A percentile compares a stretch with the other conserved stretches of the same genome.
Conservation (phyloP, 345 rosid species). For the thale cress (Arabidopsis thaliana) region TAIR10.1 NC_003075.7:15086001-15086500, state of each 20-base stretch:
- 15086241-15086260: slow-evolving; percentile 22
- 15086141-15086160: slow-evolving; percentile 22
- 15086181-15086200: slow-evolving; percentile 3
- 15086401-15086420: slow-evolving; percentile 70
- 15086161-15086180: not conserved
- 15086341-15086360: slow-evolving; percentile 29
- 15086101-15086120: not conserved
- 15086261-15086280: slow-evolving; percentile 11
- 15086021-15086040: not conserved
- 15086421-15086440: slow-evolving; percentile 90
- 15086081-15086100: not conserved
- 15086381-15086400: slow-evolving; percentile 60
- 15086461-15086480: slow-evolving; percentile 12
- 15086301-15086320: slow-evolving; percentile 17
- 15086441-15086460: slow-evolving; percentile 74
- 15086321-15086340: not conserved
- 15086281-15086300: slow-evolving; percentile 1
- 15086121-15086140: slow-evolving; percentile 1
- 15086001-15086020: not conserved
- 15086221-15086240: not conserved
- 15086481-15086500: not conserved
- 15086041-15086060: not conserved
- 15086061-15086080: not conserved
- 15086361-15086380: slow-evolving; percentile 67
- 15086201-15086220: slow-evolving; percentile 2